Percentiles rank a stretch among this genome's conserved stretches.
phyloP scores from a whole-genome alignment of 2,329 filamentous ascomycete genomes.

The Microdochium trichocladiopsis region DNA sequence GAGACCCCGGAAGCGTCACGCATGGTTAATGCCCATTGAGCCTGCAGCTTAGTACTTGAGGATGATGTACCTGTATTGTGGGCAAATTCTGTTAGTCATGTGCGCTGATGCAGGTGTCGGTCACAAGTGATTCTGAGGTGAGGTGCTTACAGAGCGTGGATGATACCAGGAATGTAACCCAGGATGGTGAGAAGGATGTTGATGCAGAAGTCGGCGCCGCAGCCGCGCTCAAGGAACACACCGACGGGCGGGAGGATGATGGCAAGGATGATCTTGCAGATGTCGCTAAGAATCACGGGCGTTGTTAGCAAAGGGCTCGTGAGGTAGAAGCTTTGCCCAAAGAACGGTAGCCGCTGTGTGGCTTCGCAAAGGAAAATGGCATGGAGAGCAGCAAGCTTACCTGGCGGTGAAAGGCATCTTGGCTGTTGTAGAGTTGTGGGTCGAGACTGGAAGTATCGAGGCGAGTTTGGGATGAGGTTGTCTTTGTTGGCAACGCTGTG shows the following conservation, averaged over 20 bases:
- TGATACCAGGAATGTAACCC: constrained; percentile 66
- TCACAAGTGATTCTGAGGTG: neutral
- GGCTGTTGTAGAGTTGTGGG: constrained; percentile 7
- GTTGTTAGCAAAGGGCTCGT: constrained; percentile 10
- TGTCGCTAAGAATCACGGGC: constrained; percentile 29
- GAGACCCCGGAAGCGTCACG: neutral
- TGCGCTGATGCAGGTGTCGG: neutral
- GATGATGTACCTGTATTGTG: constrained; percentile 57
- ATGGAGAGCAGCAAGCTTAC: too few species aligned
- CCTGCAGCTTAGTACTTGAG: constrained; percentile 56
- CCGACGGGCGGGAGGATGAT: constrained; percentile 71
- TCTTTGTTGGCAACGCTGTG: too few species aligned
- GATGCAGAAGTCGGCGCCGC: constrained; percentile 69
- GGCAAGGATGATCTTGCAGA: constrained; percentile 67
- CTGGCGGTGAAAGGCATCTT: constrained; percentile 54
- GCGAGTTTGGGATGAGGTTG: neutral
- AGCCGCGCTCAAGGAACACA: constrained; percentile 78
- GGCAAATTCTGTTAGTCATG: constrained; percentile 1
- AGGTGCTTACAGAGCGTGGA: constrained; percentile 60
- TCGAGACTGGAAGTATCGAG: neutral
- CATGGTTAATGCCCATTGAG: neutral
- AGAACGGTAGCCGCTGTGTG: too few species aligned
- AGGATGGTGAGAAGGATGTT: constrained; percentile 70
- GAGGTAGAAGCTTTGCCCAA: too few species aligned
- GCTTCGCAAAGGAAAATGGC: too few species aligned